These are phyloP conservation scores for Populus hybrid DNA, from an alignment of 441 rosid genomes.

Conservation along the genomic window DNA sequence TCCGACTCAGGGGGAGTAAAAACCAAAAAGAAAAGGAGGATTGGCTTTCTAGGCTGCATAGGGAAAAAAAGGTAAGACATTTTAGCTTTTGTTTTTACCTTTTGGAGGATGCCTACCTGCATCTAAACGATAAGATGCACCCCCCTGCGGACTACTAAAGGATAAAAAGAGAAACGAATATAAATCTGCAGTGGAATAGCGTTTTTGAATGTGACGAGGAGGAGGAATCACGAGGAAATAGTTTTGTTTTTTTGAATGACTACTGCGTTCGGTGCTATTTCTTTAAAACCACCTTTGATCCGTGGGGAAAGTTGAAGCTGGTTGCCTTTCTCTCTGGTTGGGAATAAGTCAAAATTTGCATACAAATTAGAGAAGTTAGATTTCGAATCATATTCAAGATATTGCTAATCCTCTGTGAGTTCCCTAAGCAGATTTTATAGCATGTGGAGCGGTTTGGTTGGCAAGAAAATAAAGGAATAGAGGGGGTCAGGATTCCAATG, in stretches of 20 bases:
- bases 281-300: background rate
- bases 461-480: background rate
- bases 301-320: background rate
- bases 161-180: background rate
- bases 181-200: background rate
- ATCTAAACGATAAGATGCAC: background rate
- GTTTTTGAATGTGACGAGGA: background rate
- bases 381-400: background rate
- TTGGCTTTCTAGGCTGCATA: background rate
- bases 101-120: conserved; percentile 1
- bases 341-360: background rate
- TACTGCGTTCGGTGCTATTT: background rate
- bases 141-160: conserved; percentile 1
- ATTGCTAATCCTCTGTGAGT: background rate
- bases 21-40: background rate
- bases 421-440: background rate
- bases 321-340: background rate
- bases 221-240: background rate
- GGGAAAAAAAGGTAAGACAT: background rate
- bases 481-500: background rate
- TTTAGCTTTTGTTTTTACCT: conserved; percentile 5
- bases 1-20: background rate
- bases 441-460: background rate
- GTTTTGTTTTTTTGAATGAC: background rate
- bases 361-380: background rate